Conservation (phyloP, 176 grass and related monocot species). For the Dactylis glomerata region DNA sequence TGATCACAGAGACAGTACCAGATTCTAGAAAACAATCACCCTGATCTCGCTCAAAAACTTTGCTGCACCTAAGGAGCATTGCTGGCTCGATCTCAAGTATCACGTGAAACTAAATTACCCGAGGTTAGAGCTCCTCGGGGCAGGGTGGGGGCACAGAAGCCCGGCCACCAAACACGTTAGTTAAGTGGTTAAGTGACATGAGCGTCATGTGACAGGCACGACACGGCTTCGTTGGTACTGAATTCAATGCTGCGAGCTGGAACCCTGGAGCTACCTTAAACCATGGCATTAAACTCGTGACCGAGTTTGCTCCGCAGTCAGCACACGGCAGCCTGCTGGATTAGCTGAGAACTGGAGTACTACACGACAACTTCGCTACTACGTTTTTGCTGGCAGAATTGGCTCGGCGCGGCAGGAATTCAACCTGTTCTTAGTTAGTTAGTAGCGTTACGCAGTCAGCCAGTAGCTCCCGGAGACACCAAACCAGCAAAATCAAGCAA, state of each 20-base stretch:
- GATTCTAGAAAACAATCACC: not conserved
- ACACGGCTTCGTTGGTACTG: not conserved
- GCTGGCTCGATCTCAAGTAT: not conserved
- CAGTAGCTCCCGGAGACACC: not conserved
- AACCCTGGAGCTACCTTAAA: conserved; percentile 24
- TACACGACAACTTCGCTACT: not conserved
- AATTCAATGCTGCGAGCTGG: not conserved
- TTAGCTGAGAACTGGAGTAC: not conserved
- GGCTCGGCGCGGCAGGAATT: not conserved
- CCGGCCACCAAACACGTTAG: conserved; percentile 13
- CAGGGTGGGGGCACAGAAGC: not conserved
- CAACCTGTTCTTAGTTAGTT: not conserved
- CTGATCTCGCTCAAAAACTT: not conserved
- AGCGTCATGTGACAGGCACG: not conserved
- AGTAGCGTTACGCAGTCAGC: not conserved
- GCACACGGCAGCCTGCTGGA: not conserved
- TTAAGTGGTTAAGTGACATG: not conserved
- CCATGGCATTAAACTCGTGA: not conserved
- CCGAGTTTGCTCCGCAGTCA: not conserved
- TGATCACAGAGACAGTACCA: not conserved
- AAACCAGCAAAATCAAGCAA: not conserved
- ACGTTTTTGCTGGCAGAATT: not conserved
- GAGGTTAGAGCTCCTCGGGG: not conserved
- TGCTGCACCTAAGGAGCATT: not conserved
- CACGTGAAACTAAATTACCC: not conserved